Base-by-base conservation (phyloP, 331 rosid genomes). In the Malus hybrid region DNA sequence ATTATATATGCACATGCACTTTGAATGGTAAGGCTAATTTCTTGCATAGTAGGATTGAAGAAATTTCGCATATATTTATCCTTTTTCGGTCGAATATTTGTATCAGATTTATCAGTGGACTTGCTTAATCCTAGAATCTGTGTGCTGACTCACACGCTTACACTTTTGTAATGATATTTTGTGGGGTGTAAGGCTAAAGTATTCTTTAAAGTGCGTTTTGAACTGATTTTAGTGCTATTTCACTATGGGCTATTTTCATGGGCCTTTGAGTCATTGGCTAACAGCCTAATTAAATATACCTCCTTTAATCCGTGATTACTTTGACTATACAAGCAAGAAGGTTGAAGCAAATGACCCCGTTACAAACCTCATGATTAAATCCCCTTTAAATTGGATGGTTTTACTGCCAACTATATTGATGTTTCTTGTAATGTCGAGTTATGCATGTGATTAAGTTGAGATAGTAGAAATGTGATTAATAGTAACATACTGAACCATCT, bases 401-500 rank as follows among this genome's bases (percentile, higher is more conserved):
- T 29, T 1, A 29, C 30, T 29, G 30, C 30, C 30, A 29, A 29
- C 30, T 29, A 29, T 29, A 29, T 29, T 29, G 30, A 29, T 29
- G 30, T 0, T 2, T 52, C 6, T 6, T 52, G 10, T 15, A 50
- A 50, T 15, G 14, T 42, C 0, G 3, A 50, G 0, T 4, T 16
- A 2, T 52, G 57, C 0, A 52, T 0, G 10, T 52, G 4, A 0
- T 52, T 6, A 16, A 52, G 20, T 52, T 52, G 20, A 52, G 10
- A 52, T 2, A 16, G 1, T 16, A 16, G 0, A 0, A 1, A 0
- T 52, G 57, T 29, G 3, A 3, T 29, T 44, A 52, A 4, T 16
- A 16, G 9, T 6, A 5, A 6, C 6, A 52, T 0, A 16, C 0
- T 52, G 0, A 0, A 52, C 4, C 2, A 0, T 52, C 4, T 16